Base-by-base conservation (phyloP, 2,329 filamentous ascomycete species). In the Albophoma yamanashiensis region DNA sequence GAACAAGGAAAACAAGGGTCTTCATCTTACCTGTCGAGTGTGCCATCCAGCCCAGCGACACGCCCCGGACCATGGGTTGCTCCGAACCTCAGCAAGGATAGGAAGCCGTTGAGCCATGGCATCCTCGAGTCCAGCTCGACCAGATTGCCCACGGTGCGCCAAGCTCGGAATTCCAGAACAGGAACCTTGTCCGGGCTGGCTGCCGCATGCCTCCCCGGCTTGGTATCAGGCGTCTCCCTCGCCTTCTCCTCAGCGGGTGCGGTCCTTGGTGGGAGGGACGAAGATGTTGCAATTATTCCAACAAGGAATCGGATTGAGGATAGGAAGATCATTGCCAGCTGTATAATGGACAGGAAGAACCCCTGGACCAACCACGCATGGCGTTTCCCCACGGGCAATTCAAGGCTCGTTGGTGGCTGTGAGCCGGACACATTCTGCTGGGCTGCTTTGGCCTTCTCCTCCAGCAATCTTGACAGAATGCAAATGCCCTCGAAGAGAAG, bases 401-500 rank as follows among this genome's bases (percentile, higher is more conserved):
- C 38, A 40, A 57, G 17, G 55, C 22, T 47, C n/a, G n/a, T n/a
- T 3, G 7, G n/a, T 25, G 27, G 39, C 11, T 66, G 59, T 15
- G 52, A 59, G 56, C 62, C 59, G 38, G 64, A 63, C 31, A 64
- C 59, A 36, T 58, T 62, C 50, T 61, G 56, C 50, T 62, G 58
- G 52, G 60, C 63, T 14, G 62, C 58, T 39, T 64, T 61, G 40
- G 59, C 61, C 62, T 67, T 70, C 62, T 73, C 70, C 36, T 66
- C 65, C 40, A 73, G 60, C 52, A 78, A 68, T 63, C 76, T 76
- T n/a, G 79, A 81, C 62, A 88, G 74, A 70, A 93, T 95, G 65
- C 87, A 88, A 62, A 96, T 82, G 61, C 85, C 82, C 71, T 96
- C 92, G 84, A 89, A 96, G 65, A 97, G 74, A 68, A 97, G 82